A percentile compares a stretch with the other conserved stretches of the same genome.
These are phyloP conservation scores for Fonsecaea erecta DNA, from an alignment of 2,329 filamentous ascomycete genomes.

Conservation along the genomic window DNA sequence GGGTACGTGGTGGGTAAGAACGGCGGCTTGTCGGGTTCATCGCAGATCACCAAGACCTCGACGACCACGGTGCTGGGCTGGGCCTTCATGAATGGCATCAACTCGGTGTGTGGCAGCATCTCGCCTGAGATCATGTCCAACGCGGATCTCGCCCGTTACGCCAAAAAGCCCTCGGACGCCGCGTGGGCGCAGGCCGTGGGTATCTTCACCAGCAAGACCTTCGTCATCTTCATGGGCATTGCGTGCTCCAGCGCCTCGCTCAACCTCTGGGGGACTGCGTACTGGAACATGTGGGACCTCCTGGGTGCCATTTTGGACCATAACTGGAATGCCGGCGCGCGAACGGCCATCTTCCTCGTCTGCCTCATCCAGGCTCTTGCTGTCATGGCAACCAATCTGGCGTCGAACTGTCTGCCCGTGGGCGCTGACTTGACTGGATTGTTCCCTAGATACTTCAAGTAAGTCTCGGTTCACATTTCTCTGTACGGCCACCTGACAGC, in stretches of 20 bases:
- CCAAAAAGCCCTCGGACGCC: not conserved
- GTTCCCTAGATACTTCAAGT: slow-evolving; percentile 9
- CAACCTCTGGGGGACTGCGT: slow-evolving; percentile 46
- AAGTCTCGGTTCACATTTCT: not conserved
- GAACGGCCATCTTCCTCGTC: slow-evolving; percentile 12
- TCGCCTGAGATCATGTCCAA: slow-evolving; percentile 6
- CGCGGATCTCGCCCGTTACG: slow-evolving; percentile 7
- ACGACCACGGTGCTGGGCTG: slow-evolving; percentile 35
- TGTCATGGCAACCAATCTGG: slow-evolving; percentile 12
- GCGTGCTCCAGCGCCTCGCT: slow-evolving; percentile 51
- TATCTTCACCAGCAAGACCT: slow-evolving; percentile 48
- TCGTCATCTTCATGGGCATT: slow-evolving; percentile 53
- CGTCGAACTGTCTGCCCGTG: slow-evolving; percentile 13
- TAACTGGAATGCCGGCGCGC: slow-evolving; percentile 4
- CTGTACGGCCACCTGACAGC: slow-evolving; percentile 15
- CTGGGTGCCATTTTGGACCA: slow-evolving; percentile 13
- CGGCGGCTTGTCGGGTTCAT: slow-evolving; percentile 41
- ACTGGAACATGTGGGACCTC: slow-evolving; percentile 42
- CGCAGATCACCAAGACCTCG: slow-evolving; percentile 28
- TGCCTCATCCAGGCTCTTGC: not conserved
- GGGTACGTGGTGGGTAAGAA: slow-evolving; percentile 48
- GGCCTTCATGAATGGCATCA: slow-evolving; percentile 44
- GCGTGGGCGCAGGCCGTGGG: slow-evolving; percentile 37
- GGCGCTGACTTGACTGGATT: slow-evolving; percentile 7
- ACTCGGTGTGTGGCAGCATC: slow-evolving; percentile 5